Evolutionary conservation across 1,284 basidiomycete species (phyloP), one percentile per base, ranked within the genome.

Genomic region (Moniliella sp.): DNA sequence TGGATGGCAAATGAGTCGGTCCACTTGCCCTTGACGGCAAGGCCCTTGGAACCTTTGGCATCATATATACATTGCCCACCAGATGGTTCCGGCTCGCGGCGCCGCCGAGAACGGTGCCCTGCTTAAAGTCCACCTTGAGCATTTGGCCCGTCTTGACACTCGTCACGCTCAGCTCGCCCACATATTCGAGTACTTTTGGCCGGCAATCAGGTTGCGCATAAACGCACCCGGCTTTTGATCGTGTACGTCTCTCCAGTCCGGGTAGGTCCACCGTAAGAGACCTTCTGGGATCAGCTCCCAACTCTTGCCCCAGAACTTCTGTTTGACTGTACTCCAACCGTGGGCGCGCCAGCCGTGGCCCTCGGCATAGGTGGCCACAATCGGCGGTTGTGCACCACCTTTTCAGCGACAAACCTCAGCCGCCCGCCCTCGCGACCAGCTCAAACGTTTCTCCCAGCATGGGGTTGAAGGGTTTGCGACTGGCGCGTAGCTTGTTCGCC

Each of bases 171-270:
- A 59, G 36, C 27, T 57, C 56, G 17, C 56, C 56, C 3, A 59
- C 56, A 28, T 59, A 54, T 35, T 59, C 56, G 15, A 59, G 30
- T 59, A 59, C 33, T 59, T 59, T 37, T 57, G 55, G n/a, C 56
- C 56, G 14, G 56, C 56, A 0, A 59, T 39, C 11, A 59, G 36
- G 31, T 59, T 59, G 31, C 56, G 46, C 50, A 59, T 59, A 16
- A 59, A 59, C 14, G 48, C 49, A 18, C 41, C 43, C 2, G 56
- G 56, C 36, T 56, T 57, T 27, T 18, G 32, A 59, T 45, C 9
- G 35, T 43, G 28, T 48, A 57, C 1, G 38, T 32, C 18, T 59
- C 56, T 21, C 54, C 54, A 16, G n/a, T n/a, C 50, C 47, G 27
- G 47, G 47, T 8, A 59, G 42, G 27, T 57, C 54, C 10, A 59